Percentiles rank a stretch among this genome's conserved stretches.
Conservation (phyloP, 2,329 filamentous ascomycete species). For the Claviceps spartinae region DNA sequence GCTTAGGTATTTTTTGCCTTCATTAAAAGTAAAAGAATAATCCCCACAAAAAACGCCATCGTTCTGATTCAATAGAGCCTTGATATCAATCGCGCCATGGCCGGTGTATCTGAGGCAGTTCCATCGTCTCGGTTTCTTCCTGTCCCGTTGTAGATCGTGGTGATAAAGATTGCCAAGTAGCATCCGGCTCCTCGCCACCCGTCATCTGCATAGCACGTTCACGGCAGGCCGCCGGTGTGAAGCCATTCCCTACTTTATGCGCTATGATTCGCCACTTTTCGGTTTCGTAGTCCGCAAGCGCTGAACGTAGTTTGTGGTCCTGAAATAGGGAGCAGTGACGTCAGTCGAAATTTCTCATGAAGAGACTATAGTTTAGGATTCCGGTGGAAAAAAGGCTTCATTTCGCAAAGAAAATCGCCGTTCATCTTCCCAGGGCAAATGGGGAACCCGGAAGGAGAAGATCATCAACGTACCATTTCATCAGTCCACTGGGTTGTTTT, state of each 20-base stretch:
- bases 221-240: constrained; percentile 75
- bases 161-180: constrained; percentile 43
- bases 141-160: constrained; percentile 24
- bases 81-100: constrained; percentile 7
- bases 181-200: constrained; percentile 27
- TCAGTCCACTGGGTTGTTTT: constrained; percentile 91
- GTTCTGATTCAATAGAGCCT: neutral
- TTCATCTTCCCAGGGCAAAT: too few species aligned
- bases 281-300: constrained; percentile 74
- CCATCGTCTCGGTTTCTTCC: constrained; percentile 9
- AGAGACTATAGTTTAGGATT: too few species aligned
- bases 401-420: neutral
- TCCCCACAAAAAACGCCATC: too few species aligned
- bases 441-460: too few species aligned
- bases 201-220: constrained; percentile 59
- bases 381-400: too few species aligned
- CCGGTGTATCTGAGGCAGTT: constrained; percentile 10
- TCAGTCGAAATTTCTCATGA: neutral
- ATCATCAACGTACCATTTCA: constrained; percentile 56
- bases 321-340: constrained; percentile 19
- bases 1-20: neutral
- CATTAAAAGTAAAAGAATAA: neutral
- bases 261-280: constrained; percentile 90
- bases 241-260: constrained; percentile 79
- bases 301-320: constrained; percentile 64